These are phyloP conservation scores for Tranzscheliella williamsii DNA, from an alignment of 1,284 basidiomycete genomes.

Conservation along the genomic window DNA sequence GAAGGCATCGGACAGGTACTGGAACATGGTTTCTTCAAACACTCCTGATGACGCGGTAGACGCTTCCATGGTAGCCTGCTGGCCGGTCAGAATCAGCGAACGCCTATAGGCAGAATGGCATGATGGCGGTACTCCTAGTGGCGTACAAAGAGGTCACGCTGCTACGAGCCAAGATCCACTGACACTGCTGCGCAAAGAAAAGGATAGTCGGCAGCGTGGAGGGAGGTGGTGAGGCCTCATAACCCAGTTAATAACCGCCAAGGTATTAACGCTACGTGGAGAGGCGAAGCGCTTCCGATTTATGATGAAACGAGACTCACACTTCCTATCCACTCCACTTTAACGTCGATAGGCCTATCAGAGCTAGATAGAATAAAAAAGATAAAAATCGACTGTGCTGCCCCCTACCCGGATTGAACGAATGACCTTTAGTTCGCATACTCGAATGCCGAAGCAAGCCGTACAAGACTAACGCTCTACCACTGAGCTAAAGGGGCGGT, in stretches of 20 bases:
- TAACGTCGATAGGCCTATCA: not conserved
- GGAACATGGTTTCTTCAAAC: slow-evolving; percentile 27
- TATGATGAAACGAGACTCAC: no score
- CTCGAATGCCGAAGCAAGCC: not conserved
- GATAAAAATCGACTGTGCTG: not conserved
- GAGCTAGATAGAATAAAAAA: not conserved
- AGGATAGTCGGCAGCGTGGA: not conserved
- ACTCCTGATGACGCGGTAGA: no score
- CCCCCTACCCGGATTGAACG: not conserved
- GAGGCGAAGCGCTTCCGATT: no score
- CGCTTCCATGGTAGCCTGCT: not conserved
- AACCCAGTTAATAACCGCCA: not conserved
- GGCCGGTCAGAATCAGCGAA: not conserved
- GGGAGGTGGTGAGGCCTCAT: not conserved
- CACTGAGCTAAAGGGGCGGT: not conserved
- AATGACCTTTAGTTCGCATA: not conserved
- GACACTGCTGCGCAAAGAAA: not conserved
- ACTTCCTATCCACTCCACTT: not conserved
- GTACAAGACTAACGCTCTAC: not conserved
- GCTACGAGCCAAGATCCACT: not conserved
- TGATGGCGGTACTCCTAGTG: no score
- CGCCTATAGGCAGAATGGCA: not conserved
- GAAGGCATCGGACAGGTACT: slow-evolving; percentile 7
- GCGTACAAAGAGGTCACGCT: not conserved
- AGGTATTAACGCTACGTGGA: no score